Evolutionary conservation across 768 basidiomycete species (phyloP).

Genomic region (Austroboletus eburneus): DNA sequence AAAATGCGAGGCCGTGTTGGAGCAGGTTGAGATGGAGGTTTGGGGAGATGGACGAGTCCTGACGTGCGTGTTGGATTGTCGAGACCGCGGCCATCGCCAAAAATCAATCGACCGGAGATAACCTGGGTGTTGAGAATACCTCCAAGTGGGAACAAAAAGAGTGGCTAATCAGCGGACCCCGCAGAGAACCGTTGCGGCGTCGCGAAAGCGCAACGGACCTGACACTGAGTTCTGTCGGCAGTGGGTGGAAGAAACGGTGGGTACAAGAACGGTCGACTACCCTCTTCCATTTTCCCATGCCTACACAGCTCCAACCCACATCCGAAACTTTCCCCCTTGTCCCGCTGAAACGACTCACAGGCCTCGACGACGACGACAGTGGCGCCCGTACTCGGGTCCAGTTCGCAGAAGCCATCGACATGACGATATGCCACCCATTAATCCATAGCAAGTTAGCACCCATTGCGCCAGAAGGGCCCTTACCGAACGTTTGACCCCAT

Average conservation of each 20-base stretch:
- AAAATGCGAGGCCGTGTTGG: conserved; percentile 48
- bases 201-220: not conserved
- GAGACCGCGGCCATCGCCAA: conserved; percentile 44
- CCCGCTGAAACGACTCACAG: too few species aligned
- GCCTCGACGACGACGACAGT: too few species aligned
- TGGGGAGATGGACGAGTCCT: conserved; percentile 34
- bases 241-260: not conserved
- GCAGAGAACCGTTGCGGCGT: not conserved
- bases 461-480: too few species aligned
- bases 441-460: too few species aligned
- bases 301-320: not conserved
- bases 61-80: conserved; percentile 44
- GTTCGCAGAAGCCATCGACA: too few species aligned
- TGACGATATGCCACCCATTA: too few species aligned
- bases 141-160: conserved; percentile 10
- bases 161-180: conserved; percentile 1
- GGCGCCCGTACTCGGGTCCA: too few species aligned
- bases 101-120: conserved; percentile 22
- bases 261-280: conserved; percentile 11
- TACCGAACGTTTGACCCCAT: too few species aligned
- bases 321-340: not conserved
- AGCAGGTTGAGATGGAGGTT: conserved; percentile 41
- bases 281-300: conserved; percentile 21
- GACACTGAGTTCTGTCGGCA: not conserved
- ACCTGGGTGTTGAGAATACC: conserved; percentile 11